Base-by-base conservation (phyloP, 2,329 filamentous ascomycete species). In the Curvularia sp. region DNA sequence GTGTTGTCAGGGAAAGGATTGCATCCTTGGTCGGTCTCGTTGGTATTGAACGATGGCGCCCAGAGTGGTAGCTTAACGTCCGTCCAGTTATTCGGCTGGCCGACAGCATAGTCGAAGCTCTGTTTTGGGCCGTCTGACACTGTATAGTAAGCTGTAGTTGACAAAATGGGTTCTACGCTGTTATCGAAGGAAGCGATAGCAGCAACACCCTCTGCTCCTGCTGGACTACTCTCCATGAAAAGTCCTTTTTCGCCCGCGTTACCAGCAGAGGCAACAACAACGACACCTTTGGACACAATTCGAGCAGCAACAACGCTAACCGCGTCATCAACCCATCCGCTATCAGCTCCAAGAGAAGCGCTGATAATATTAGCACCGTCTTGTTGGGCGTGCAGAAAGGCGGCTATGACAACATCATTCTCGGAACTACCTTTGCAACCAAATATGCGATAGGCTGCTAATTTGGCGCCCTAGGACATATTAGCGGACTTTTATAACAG, bases 361-460 rank as follows among this genome's bases (percentile, higher is more conserved):
- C 13, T 51, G 15, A 51, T 51, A 26, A 51, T 51, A 31, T 51
- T 7, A 18, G 35, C 38, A 4, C 38, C 49, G 4, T 51, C 49
- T 20, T 38, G 13, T 18, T 42, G 38, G 24, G 49, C 49, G 6
- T 26, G 49, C n/a, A 42, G 15, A 7, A 42, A 43, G 1, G 26
- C 49, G 20, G 49, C 20, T 1, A 43, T 15, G 8, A 51, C 4
- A 5, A 51, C 26, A 31, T 51, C 49, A 10, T 24, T 15, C 13
- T 6, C 4, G 3, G 9, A 1, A 3, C 1, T 0, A 8, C 26
- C 26, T 2, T 24, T n/a, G 26, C 49, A 51, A 5, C n/a, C 18
- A 15, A 30, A 51, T 7, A n/a, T 9, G 5, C 49, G 35, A 12
- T 51, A 51, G 5, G 49, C 49, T 22, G 26, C 26, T 4, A 51